Conservation (phyloP, 306 rosid species). For the Oxytropis ochrocephala region DNA sequence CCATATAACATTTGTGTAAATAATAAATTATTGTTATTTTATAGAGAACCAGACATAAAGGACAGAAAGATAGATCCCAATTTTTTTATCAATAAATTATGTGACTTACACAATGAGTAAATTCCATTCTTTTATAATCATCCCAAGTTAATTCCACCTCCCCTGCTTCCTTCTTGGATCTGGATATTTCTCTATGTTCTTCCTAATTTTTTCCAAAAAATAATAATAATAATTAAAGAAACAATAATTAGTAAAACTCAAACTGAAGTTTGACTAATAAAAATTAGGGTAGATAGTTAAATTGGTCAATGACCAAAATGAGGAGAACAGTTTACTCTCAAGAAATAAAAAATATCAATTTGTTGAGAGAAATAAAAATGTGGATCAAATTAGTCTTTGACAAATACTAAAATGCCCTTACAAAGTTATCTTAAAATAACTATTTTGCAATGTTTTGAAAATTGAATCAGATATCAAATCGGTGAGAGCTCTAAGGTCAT, state of each 20-base stretch:
- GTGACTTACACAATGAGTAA: conserved; percentile 83
- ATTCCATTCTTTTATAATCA: conserved; percentile 88
- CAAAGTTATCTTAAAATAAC: no score
- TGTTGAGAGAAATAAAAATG: no score
- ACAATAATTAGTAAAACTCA: neutral
- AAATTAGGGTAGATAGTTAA: no score
- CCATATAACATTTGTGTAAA: neutral
- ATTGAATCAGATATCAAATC: no score
- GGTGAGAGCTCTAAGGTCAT: no score
- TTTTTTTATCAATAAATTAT: neutral
- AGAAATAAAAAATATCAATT: no score
- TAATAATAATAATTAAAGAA: neutral
- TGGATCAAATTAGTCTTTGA: no score
- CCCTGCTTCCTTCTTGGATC: conserved; percentile 53
- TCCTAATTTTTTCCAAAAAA: conserved; percentile 35
- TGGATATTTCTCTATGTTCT: conserved; percentile 63
- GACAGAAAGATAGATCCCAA: neutral
- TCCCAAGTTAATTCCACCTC: conserved; percentile 79
- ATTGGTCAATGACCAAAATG: no score
- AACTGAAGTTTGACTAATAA: neutral
- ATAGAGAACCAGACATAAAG: neutral
- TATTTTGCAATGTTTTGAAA: no score
- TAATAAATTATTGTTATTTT: neutral
- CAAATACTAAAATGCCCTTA: no score
- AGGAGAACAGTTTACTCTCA: no score